Evolutionary conservation across 2,329 filamentous ascomycete species (phyloP), one percentile per base, ranked within the genome.

Genomic region (Trichoderma cornu-damae): DNA sequence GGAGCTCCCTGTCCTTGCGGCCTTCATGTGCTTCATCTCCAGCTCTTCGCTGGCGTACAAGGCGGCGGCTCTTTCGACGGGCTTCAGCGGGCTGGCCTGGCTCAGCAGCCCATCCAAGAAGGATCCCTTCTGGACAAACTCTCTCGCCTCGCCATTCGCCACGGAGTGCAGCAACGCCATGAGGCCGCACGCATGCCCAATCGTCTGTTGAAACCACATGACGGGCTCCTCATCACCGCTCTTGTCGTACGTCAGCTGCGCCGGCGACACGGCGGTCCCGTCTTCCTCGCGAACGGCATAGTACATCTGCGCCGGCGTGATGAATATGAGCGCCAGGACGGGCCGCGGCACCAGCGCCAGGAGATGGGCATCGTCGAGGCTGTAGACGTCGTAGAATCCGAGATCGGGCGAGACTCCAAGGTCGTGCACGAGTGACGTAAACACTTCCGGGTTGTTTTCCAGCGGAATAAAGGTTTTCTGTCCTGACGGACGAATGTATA

Each of bases 191-290:
- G 89, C 88, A 68, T 94, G 87, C 58, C 84, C 82, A 65, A 95
- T 94, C 0, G 88, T 94, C 71, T 95, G 90, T 67, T 86, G 86
- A 74, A 90, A 94, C 89, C 89, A 95, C 16, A 89, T 75, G 1
- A 92, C 83, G 6, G 87, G 82, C 64, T 92, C 87, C 0, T 72
- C 68, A 4, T 66, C 63, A 2, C 71, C 72, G 6, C 62, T 61
- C 20, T 67, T 66, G 32, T 67, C 58, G 61, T 75, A 75, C 1
- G 68, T 69, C 28, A 69, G 34, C 8, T 65, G 61, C 4, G 67
- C 52, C 11, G 62, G 59, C 4, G 59, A 57, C 24, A 64, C 61
- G 5, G 62, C 51, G 2, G 61, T 66, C 57, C 66, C 62, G 20
- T 69, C 67, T 42, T 65, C 62, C 24, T 61, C 61, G 50, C 72